These are phyloP conservation scores for Smallanthus sonchifolius DNA, from an alignment of 129 eudicot species.

Conservation along the genomic window DNA sequence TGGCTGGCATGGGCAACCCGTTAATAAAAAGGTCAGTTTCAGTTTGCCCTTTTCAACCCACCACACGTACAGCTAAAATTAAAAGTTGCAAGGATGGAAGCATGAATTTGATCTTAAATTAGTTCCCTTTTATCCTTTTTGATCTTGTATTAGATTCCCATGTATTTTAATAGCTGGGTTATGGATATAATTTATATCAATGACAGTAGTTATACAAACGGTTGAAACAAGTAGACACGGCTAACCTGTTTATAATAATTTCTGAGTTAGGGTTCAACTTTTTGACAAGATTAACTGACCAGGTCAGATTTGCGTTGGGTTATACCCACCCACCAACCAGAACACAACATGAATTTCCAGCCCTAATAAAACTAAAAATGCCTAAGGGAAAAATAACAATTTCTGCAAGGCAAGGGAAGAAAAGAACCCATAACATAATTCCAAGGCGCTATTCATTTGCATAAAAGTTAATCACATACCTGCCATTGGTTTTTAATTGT, in stretches of 20 bases:
- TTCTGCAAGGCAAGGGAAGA: not conserved
- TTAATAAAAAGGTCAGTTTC: not conserved
- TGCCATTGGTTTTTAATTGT: conserved; percentile 91
- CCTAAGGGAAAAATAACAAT: not conserved
- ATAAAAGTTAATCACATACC: conserved; percentile 42
- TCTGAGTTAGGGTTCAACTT: not conserved
- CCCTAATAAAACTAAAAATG: not conserved
- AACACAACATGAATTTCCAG: not conserved
- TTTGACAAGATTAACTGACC: not conserved
- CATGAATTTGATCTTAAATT: not conserved
- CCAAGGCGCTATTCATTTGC: conserved; percentile 9
- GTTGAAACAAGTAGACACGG: not conserved
- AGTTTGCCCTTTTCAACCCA: not conserved
- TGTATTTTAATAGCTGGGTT: not conserved
- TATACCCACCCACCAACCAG: not conserved
- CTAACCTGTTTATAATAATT: not conserved
- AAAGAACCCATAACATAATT: not conserved
- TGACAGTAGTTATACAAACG: not conserved
- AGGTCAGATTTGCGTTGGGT: not conserved
- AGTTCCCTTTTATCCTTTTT: not conserved
- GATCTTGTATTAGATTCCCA: not conserved
- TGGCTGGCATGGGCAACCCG: not conserved
- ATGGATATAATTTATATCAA: not conserved
- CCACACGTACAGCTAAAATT: not conserved
- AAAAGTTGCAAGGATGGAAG: not conserved